Evolutionary conservation across 2,329 filamentous ascomycete species (phyloP), one percentile per base, ranked within the genome.

Genomic region (Neofusicoccum sp.): DNA sequence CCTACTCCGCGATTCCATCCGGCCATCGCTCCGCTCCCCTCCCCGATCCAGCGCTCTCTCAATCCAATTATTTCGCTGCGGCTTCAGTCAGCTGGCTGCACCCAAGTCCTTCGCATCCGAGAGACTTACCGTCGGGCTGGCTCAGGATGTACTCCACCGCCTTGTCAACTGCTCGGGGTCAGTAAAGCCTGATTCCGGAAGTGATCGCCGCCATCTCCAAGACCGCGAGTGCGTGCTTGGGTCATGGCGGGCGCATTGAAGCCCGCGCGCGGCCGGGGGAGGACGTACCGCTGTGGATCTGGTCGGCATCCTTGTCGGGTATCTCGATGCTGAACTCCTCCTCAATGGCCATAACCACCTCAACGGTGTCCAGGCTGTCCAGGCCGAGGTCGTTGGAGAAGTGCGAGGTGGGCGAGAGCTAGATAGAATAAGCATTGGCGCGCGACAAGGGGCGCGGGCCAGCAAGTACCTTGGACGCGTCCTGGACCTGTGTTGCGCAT

Each of bases 281-380:
- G 33, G 28, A 82, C 91, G 71, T 90, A 96, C 93, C 89, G 75
- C 92, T 96, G 86, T 95, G 92, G 79, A 97, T 96, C 69, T 85
- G 84, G 79, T 97, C 93, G 70, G 93, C 93, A 76, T 97, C 92
- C 87, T 97, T 97, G 83, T 97, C 93, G 71, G 93, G 93, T 74
- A 97, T 97, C 86, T 97, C 93, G 78, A 97, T 95, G 89, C 92
- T 89, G 81, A 90, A 90, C 75, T 90, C 87, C 87, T 99, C 95
- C 87, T 99, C 95, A 81, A 99, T 98, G 70, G 95, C 95, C 95
- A 99, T 99, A 73, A 99, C 95, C 70, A 99, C 95, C 85, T 99
- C 95, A 68, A 99, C 95, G 67, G 95, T 97, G 80, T 99, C 95
- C 79, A 99, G 87, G 82, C 91, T 96, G 84, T 99, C 95, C 74